Base-by-base conservation (phyloP, 768 basidiomycete species). In the Mycena kentingensis region DNA sequence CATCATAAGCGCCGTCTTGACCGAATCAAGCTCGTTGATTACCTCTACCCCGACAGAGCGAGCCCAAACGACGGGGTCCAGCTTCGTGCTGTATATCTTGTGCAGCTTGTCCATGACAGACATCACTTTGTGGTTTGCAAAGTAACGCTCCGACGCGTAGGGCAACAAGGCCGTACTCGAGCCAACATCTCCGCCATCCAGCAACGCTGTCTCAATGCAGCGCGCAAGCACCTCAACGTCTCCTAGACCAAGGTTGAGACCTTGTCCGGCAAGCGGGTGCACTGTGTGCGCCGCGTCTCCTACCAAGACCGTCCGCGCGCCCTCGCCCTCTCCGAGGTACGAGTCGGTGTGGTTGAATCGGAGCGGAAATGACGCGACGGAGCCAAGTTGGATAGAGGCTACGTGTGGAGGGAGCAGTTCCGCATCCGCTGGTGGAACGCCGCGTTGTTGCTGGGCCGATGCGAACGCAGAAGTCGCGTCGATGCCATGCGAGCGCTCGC, bases 281-380 rank as follows among this genome's bases (percentile, higher is more conserved):
- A 93, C 76, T 0, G 91, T 92, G 64, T 98, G 97, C 16, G 95
- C 97, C 1, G 96, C 95, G 69, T 99, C 97, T 2, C 97, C 97
- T 1, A 98, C 82, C 7, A 98, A 83, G 2, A 87, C 94, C 1
- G 91, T 95, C 4, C 96, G 81, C 3, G 73, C 67, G 4, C 83
- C 79, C 27, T 57, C 51, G 0, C 82, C 84, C 63, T 85, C 85
- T 15, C 94, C 93, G 37, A 95, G 73, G 68, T 99, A 98, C 0
- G 79, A 69, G 31, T 94, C 90, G 2, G 91, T 88, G 60, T 98
- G 97, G 42, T 82, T 89, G 56, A 90, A 87, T 25, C 85, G 80
- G 5, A 98, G 73, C 2, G 97, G 96, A 73, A 98, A 99, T 2
- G 91, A 91, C 1, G 96, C 95, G 39, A 87, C 73, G 0, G 88